A percentile compares a stretch with the other conserved stretches of the same genome.
These are phyloP conservation scores for Dioscorea zingiberensis DNA, from an alignment of 106 monocot genomes.

Conservation along the genomic window DNA sequence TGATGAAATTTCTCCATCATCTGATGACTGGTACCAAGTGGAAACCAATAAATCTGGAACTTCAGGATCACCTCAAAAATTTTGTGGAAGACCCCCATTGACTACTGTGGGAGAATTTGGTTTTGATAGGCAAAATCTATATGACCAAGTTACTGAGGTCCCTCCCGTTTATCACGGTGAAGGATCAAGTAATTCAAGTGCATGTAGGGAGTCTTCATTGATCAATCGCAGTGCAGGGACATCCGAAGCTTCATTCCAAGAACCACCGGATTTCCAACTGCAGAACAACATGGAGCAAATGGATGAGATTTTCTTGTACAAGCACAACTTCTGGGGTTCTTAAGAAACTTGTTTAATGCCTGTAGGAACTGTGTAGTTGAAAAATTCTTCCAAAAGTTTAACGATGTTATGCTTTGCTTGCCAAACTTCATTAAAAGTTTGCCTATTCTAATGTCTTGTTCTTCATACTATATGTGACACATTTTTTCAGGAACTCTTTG, in stretches of 20 bases:
- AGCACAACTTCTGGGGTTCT: conserved; percentile 14
- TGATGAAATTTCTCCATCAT: background rate
- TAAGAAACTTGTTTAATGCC: conserved; percentile 7
- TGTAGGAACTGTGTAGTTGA: conserved; percentile 2
- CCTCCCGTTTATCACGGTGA: background rate
- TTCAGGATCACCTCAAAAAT: background rate
- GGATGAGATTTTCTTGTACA: conserved; percentile 38
- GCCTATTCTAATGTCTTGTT: no score
- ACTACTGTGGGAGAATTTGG: background rate
- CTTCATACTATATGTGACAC: background rate
- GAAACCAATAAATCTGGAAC: background rate
- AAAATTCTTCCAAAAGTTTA: no score
- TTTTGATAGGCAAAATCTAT: background rate
- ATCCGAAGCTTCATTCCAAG: conserved; percentile 15
- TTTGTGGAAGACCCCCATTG: background rate
- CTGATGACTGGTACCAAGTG: conserved; percentile 2
- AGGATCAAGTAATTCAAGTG: conserved; percentile 8
- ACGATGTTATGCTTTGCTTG: no score
- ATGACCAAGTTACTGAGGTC: background rate
- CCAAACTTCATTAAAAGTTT: no score
- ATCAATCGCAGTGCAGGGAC: background rate
- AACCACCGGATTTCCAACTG: conserved; percentile 9
- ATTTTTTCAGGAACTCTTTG: conserved; percentile 27
- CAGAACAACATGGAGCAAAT: conserved; percentile 21
- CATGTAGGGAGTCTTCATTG: background rate